Percentiles rank a stretch among this genome's conserved stretches.
phyloP scores from a whole-genome alignment of 2,329 filamentous ascomycete species.

The Apiospora rasikravindrae region DNA sequence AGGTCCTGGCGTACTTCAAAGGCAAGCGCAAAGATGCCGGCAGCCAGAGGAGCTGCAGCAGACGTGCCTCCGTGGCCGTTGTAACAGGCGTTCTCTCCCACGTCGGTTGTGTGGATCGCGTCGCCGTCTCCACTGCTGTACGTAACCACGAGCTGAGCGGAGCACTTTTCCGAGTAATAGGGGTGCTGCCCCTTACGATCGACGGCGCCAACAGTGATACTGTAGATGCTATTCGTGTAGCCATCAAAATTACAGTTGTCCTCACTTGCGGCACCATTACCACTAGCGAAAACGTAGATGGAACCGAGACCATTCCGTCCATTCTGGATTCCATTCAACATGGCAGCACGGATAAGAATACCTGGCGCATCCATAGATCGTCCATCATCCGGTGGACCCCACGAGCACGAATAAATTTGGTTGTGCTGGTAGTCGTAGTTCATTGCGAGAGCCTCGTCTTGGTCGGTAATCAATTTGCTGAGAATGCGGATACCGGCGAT shows the following conservation, averaged over 20 bases:
- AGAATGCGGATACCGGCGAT: slow-evolving; percentile 93
- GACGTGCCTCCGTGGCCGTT: slow-evolving; percentile 90
- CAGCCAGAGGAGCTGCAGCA: slow-evolving; percentile 89
- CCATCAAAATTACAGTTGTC: slow-evolving; percentile 99
- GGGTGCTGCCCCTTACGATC: slow-evolving; percentile 87
- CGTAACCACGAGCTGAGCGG: slow-evolving; percentile 91
- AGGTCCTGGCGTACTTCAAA: slow-evolving; percentile 85
- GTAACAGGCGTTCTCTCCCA: slow-evolving; percentile 82
- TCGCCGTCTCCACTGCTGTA: slow-evolving; percentile 92
- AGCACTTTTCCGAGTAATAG: slow-evolving; percentile 96
- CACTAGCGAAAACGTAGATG: slow-evolving; percentile 95
- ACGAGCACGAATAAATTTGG: slow-evolving; percentile 98
- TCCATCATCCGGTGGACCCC: slow-evolving; percentile 95
- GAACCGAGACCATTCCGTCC: slow-evolving; percentile 84
- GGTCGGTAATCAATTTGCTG: slow-evolving; percentile 86
- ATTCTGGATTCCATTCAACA: slow-evolving; percentile 90
- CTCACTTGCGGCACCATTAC: slow-evolving; percentile 83
- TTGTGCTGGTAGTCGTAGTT: slow-evolving; percentile 93
- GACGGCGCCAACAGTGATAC: slow-evolving; percentile 93
- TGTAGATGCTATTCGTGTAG: slow-evolving; percentile 99
- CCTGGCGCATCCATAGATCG: slow-evolving; percentile 92
- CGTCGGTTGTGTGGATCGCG: slow-evolving; percentile 95
- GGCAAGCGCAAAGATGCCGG: slow-evolving; percentile 88
- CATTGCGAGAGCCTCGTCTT: slow-evolving; percentile 89
- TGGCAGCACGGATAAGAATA: slow-evolving; percentile 84